phyloP scores from a whole-genome alignment of 495 filamentous ascomycete genomes.

The Annulohypoxylon stygium region DNA sequence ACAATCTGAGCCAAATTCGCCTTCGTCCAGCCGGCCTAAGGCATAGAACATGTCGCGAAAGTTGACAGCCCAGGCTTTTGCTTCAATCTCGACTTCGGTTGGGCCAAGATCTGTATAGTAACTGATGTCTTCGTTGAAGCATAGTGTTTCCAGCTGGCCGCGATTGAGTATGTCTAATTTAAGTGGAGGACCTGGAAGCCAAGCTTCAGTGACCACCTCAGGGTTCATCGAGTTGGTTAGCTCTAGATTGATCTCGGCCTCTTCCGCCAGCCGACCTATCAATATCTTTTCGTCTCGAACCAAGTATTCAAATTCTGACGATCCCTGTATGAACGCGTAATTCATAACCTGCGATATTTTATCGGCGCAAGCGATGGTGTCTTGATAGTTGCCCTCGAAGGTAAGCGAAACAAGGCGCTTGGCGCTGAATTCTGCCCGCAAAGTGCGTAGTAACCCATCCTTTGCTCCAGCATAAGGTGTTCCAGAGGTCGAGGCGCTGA shows the following conservation, averaged over 20 bases:
- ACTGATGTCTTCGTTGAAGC: constrained; percentile 42
- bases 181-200: neutral
- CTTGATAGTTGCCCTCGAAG: neutral
- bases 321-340: neutral
- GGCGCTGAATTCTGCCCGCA: too few species aligned
- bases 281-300: neutral
- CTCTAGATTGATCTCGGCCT: neutral
- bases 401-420: neutral
- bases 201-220: too few species aligned
- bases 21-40: constrained; percentile 53
- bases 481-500: too few species aligned
- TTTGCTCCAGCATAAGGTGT: neutral
- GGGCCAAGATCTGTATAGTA: constrained; percentile 26
- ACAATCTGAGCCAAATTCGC: constrained; percentile 53
- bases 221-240: neutral
- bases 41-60: constrained; percentile 57
- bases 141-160: constrained; percentile 40
- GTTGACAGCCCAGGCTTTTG: constrained; percentile 48
- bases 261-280: neutral
- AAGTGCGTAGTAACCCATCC: neutral
- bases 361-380: neutral
- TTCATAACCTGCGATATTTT: neutral
- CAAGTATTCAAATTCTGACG: neutral
- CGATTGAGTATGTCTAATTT: constrained; percentile 21
- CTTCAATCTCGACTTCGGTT: constrained; percentile 51